Conservation (phyloP, 2,329 filamentous ascomycete genomes). For the Juglanconis sp. region DNA sequence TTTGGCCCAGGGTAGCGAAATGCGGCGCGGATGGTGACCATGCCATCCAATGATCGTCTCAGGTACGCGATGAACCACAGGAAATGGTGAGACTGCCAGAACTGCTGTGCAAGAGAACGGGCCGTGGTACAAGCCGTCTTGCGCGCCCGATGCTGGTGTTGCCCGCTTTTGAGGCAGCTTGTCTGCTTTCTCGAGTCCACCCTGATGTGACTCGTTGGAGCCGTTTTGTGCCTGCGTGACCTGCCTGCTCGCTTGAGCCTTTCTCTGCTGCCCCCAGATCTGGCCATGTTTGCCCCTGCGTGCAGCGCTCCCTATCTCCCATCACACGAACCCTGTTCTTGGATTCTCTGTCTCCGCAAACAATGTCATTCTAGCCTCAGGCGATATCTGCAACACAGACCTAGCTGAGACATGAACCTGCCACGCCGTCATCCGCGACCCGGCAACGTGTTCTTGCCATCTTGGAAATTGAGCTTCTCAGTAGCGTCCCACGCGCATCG, state of each 20-base stretch:
- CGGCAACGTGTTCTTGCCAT: background rate
- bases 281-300: slow-evolving; percentile 5
- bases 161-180: slow-evolving; percentile 1
- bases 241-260: background rate
- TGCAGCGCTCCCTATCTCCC: background rate
- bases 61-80: slow-evolving; percentile 17
- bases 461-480: background rate
- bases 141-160: background rate
- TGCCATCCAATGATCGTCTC: slow-evolving; percentile 9
- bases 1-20: background rate
- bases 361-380: background rate
- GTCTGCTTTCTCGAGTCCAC: slow-evolving; percentile 1
- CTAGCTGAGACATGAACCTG: slow-evolving; percentile 4
- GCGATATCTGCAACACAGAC: background rate
- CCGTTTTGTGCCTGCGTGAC: slow-evolving; percentile 1
- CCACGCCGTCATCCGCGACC: slow-evolving; percentile 1
- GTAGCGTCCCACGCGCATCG: background rate
- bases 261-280: background rate
- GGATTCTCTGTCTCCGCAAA: background rate
- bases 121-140: background rate
- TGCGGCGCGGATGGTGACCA: slow-evolving; percentile 8
- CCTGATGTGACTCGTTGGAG: background rate
- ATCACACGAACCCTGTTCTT: background rate
- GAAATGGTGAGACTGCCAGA: slow-evolving; percentile 14
- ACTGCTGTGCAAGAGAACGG: slow-evolving; percentile 6